Base-by-base conservation (phyloP, 805 yeast genomes). In the Saturnispora besseyi region DNA sequence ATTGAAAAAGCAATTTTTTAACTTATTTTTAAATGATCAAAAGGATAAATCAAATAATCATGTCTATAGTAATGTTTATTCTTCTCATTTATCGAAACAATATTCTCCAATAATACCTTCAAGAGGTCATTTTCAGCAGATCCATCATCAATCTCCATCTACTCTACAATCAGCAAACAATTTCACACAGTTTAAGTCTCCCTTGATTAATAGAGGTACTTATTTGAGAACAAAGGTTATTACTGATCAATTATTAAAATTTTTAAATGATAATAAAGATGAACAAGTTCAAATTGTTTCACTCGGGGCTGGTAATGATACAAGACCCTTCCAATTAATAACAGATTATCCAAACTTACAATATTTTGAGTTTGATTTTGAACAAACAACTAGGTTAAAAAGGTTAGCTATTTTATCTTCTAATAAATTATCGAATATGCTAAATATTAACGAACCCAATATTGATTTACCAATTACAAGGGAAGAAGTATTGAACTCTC, bases 231-330 rank as follows among this genome's bases (percentile, higher is more conserved):
- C 86, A 0, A 61, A 57, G 15, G 63, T 78, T 15, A 76, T 84
- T 28, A 79, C 82, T 58, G 21, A 58, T 7, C 64, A 77, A 0
- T 63, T 81, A 3, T 61, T 70, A 2, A 57, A 61, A 21, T 81
- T 79, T 53, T 44, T 79, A 2, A 42, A 50, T 3, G 54, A 54
- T 3, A 61, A 67, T 50, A n/a, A 41, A 2, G 37, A 41, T 21
- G 49, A 53, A 13, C 40, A 55, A 5, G 64, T 77, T 43, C 83
- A 84, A 59, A 73, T 85, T 13, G 66, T 86, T 1, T 82, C 88
- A 1, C 60, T 85, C n/a, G 95, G 95, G 0, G 82, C 90, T 2
- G 95, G 95, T 5, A 82, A 87, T 13, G 95, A 86, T 58, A 83
- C 93, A 0, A 62, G 91, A 48, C 73, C 76, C 13, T 84, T 85